Evolutionary conservation across 2,329 filamentous ascomycete genomes (phyloP).

Genomic region (Pseudophaeomoniella oleicola): DNA sequence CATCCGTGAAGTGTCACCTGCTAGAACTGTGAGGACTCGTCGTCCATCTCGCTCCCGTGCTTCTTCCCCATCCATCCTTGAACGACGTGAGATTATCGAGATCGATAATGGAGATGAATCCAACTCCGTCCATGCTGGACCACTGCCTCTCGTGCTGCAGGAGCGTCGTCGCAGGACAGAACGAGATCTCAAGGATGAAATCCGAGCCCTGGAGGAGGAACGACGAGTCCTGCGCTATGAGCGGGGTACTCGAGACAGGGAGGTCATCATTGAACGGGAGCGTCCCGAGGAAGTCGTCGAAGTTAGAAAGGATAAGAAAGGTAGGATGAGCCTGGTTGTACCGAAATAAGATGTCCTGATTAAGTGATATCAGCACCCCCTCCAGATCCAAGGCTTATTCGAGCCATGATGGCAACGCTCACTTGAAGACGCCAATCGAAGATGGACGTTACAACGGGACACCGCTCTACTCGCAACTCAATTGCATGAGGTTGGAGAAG

Average conservation of each 20-base stretch:
- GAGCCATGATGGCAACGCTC: conserved; percentile 56
- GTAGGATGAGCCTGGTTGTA: conserved; percentile 53
- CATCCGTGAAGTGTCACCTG: conserved; percentile 9
- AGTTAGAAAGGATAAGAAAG: conserved; percentile 83
- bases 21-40: conserved; percentile 11
- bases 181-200: conserved; percentile 57
- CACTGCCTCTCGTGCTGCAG: conserved; percentile 34
- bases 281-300: conserved; percentile 36
- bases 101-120: conserved; percentile 30
- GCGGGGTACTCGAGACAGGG: conserved; percentile 19
- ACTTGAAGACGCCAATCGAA: conserved; percentile 40
- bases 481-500: no score
- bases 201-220: conserved; percentile 55
- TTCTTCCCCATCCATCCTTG: conserved; percentile 21
- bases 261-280: conserved; percentile 19
- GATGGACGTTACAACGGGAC: neutral
- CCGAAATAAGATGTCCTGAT: conserved; percentile 10
- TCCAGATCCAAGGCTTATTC: conserved; percentile 42
- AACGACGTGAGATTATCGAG: conserved; percentile 19
- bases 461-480: no score
- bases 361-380: conserved; percentile 34
- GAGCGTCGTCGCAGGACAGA: conserved; percentile 34
- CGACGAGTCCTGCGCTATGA: conserved; percentile 43
- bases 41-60: conserved; percentile 14
- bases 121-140: conserved; percentile 27